Evolutionary conservation across 192 early-diverging fungal species (phyloP), one percentile per base, ranked within the genome.

Genomic region (Ambispora gerdemannii): DNA sequence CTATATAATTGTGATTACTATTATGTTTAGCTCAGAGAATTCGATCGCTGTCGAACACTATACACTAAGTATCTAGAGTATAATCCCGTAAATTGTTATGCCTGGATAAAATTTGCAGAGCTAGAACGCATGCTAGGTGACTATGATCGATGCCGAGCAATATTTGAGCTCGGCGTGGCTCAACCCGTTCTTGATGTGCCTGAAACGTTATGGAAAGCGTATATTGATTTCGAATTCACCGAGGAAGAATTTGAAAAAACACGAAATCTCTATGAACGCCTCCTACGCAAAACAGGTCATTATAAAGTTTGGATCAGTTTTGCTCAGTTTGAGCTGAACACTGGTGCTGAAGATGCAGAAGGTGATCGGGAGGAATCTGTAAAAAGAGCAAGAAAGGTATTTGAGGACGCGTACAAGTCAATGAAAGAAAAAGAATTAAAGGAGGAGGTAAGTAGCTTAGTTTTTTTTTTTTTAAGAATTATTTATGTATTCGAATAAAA

Each of bases 21-120:
- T n/a, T 36, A 56, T 31, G 53, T 50, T 32, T 76, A 84, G 76
- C 81, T 99, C 34, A 87, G 95, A 27, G 95, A 97, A 66, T 97
- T 98, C 70, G 95, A 95, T 68, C 89, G 96, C 15, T 95, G 91
- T 50, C 88, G 97, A 28, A 87, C 76, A 31, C 75, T 99, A 17
- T 98, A 97, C 73, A 78, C 92, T 50, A 97, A 94, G 75, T 97
- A 93, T 74, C 77, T 99, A 30, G 90, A 95, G 73, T 93, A 90
- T 81, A 89, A 92, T 63, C 80, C 93, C 0, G 82, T 88, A 15
- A 96, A 93, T 76, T 93, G 93, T 77, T 79, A 89, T 47, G 94
- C 93, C 7, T 99, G 97, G 97, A 91, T 98, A 49, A 96, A 97
- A 71, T 99, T 89, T 83, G 91, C 94, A n/a, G 88, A 93, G 72